Percentiles rank a stretch among this genome's conserved stretches.
Conservation (phyloP, 148 eudicot species). For the Diospyros lotus region DNA sequence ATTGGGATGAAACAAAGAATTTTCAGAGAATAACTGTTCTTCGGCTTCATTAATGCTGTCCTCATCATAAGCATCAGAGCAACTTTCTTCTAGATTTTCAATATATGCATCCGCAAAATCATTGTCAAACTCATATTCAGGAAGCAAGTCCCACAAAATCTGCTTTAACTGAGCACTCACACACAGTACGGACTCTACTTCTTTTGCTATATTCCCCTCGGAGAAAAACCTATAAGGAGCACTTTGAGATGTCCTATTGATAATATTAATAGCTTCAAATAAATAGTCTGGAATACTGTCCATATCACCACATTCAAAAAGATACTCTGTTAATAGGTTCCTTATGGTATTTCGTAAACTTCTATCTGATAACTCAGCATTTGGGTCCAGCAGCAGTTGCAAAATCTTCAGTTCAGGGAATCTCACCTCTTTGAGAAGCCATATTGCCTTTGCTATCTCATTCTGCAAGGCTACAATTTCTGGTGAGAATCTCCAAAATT, state of each 20-base stretch:
- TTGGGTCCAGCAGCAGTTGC: constrained; percentile 45
- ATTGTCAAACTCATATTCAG: constrained; percentile 43
- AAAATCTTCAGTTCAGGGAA: constrained; percentile 35
- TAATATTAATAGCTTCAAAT: constrained; percentile 35
- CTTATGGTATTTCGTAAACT: constrained; percentile 32
- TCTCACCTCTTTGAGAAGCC: constrained; percentile 28
- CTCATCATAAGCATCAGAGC: constrained; percentile 26
- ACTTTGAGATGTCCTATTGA: constrained; percentile 32
- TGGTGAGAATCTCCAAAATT: constrained; percentile 39
- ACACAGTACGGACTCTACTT: constrained; percentile 56
- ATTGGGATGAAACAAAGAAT: constrained; percentile 10
- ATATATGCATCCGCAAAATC: constrained; percentile 68
- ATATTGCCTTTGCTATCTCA: constrained; percentile 64
- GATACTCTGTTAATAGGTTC: constrained; percentile 59
- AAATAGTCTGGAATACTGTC: constrained; percentile 50
- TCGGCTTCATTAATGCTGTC: constrained; percentile 25
- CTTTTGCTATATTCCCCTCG: constrained; percentile 43
- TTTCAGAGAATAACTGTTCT: constrained; percentile 9
- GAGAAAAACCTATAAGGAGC: constrained; percentile 21
- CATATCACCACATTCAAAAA: constrained; percentile 78
- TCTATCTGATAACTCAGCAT: constrained; percentile 21
- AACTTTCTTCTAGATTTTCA: constrained; percentile 58
- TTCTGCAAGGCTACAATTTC: constrained; percentile 44
- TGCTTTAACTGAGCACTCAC: constrained; percentile 65
- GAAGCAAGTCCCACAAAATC: constrained; percentile 46